phyloP scores from a whole-genome alignment of 805 yeast genomes.

The Candida schatavii region DNA sequence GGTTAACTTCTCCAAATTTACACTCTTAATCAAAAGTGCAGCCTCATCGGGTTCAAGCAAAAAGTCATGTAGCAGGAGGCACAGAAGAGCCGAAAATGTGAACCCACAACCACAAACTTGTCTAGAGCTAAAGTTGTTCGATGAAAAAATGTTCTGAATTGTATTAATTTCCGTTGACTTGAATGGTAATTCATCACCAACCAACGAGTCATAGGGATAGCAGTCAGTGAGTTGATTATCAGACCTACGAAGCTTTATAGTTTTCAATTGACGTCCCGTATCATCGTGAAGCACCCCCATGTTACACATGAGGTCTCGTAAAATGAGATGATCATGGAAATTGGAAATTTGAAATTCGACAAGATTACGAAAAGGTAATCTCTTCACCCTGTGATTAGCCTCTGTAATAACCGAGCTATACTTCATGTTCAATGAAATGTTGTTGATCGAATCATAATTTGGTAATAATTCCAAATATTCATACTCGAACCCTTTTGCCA shows the following conservation, averaged over 20 bases:
- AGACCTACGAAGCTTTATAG: constrained; percentile 19
- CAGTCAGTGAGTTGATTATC: constrained; percentile 13
- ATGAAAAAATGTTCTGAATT: not conserved
- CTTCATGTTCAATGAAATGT: constrained; percentile 30
- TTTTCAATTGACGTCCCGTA: constrained; percentile 12
- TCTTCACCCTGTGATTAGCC: not conserved
- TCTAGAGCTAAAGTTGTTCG: not conserved
- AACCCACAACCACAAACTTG: not conserved
- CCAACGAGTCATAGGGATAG: not conserved
- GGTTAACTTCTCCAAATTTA: constrained; percentile 19
- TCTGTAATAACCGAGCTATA: constrained; percentile 15
- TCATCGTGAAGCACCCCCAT: constrained; percentile 12
- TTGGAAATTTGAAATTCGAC: constrained; percentile 34
- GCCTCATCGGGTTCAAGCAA: constrained; percentile 22
- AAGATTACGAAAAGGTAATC: constrained; percentile 25
- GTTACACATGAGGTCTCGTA: constrained; percentile 18
- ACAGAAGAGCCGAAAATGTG: not conserved
- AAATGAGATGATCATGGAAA: constrained; percentile 23
- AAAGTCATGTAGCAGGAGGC: not conserved
- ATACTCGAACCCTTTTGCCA: constrained; percentile 26
- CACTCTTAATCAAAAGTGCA: constrained; percentile 12
- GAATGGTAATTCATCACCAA: not conserved
- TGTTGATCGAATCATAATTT: constrained; percentile 19
- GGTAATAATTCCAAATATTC: constrained; percentile 30
- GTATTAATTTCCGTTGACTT: not conserved